phyloP scores from a whole-genome alignment of 352 stramenopile genomes.

The Pythium phragmitis region DNA sequence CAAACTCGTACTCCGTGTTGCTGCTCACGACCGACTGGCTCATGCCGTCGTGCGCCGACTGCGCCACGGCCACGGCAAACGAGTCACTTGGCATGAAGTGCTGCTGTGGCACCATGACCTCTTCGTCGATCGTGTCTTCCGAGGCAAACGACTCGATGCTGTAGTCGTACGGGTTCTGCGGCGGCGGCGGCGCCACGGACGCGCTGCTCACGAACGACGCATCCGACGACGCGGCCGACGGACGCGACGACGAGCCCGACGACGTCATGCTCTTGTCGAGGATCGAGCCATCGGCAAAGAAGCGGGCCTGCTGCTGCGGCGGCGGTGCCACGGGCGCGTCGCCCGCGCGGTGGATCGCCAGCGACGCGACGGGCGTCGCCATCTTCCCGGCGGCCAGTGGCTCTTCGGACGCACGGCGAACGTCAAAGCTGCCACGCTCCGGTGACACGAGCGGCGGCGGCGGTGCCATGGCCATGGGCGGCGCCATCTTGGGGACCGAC shows the following conservation, averaged over 20 bases:
- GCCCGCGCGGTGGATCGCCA: background rate
- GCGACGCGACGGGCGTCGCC: constrained; percentile 5
- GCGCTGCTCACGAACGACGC: constrained; percentile 24
- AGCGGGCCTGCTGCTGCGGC: background rate
- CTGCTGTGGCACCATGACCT: background rate
- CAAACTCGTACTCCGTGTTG: constrained; percentile 30
- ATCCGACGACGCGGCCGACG: constrained; percentile 12
- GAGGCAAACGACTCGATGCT: constrained; percentile 6
- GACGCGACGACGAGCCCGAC: constrained; percentile 1
- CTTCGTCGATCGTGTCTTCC: constrained; percentile 8
- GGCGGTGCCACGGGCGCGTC: background rate
- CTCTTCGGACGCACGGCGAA: constrained; percentile 8
- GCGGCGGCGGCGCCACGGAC: constrained; percentile 14
- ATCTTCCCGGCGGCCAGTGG: background rate
- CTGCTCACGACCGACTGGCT: constrained; percentile 25
- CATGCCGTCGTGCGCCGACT: background rate
- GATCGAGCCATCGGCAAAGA: constrained; percentile 9
- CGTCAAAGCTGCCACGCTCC: constrained; percentile 19
- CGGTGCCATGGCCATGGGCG: background rate
- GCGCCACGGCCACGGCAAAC: constrained; percentile 7
- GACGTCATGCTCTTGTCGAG: constrained; percentile 7
- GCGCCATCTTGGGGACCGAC: background rate
- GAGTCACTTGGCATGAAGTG: constrained; percentile 16
- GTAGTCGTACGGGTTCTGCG: constrained; percentile 1
- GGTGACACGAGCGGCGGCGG: constrained; percentile 8